These are phyloP conservation scores for Cucurbita pepo DNA, from an alignment of 306 rosid species.

Conservation along the genomic window DNA sequence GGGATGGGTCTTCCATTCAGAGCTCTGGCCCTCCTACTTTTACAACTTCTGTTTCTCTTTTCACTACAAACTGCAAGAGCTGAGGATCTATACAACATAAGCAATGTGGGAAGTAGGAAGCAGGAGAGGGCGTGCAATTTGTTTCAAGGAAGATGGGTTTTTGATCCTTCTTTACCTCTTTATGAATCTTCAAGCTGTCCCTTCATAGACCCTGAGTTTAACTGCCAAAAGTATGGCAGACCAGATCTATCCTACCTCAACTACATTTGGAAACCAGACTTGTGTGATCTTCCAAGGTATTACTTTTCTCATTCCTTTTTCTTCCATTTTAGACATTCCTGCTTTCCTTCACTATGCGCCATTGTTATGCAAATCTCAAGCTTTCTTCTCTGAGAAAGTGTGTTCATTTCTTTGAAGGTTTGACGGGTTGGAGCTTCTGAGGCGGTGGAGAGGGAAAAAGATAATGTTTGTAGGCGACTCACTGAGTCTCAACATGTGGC, in stretches of 20 bases:
- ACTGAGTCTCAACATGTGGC: conserved; percentile 49
- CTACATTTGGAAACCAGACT: conserved; percentile 9
- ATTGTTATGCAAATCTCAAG: neutral
- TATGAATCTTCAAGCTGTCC: conserved; percentile 7
- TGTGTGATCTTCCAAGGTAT: conserved; percentile 7
- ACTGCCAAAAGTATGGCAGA: conserved; percentile 8
- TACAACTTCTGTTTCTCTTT: neutral
- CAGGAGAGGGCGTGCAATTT: neutral
- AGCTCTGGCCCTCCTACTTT: neutral
- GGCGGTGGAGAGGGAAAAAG: conserved; percentile 37
- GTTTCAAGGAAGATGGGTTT: conserved; percentile 7
- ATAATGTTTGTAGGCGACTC: conserved; percentile 73
- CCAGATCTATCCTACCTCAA: conserved; percentile 9
- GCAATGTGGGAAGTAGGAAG: neutral
- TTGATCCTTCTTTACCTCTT: conserved; percentile 6
- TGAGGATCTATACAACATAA: neutral
- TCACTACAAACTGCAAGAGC: neutral
- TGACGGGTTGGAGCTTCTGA: conserved; percentile 31
- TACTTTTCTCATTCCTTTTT: neutral
- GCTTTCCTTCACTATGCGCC: neutral
- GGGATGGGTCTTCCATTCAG: neutral
- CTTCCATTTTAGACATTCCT: neutral
- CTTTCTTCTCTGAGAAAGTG: neutral
- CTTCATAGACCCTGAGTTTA: conserved; percentile 8
- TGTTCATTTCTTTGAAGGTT: conserved; percentile 17